Evolutionary conservation across 371 early-diverging fungal genomes (phyloP), one percentile per base, ranked within the genome.

Genomic region (Synchytrium microbalum): DNA sequence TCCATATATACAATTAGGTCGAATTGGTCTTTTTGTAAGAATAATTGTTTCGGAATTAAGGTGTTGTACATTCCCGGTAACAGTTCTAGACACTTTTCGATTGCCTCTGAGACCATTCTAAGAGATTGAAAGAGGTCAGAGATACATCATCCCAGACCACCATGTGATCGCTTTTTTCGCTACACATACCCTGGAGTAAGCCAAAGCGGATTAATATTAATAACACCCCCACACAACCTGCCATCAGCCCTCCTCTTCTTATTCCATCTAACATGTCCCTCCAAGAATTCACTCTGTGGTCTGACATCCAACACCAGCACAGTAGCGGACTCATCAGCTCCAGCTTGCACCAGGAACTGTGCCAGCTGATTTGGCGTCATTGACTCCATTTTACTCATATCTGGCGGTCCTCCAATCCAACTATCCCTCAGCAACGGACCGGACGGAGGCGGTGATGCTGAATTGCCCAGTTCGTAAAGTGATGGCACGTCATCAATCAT

Each of bases 261-360:
- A 51, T 66, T 72, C 70, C 88, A 84, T 56, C 83, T 84, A 31
- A 95, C 85, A 32, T 84, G 89, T 1, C 90, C 92, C 63, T 75
- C 69, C 1, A 75, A 71, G 73, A 79, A 92, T 62, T 86, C 80
- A 5, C 83, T 80, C 32, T 83, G 75, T 3, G 83, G 79, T 29
- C 96, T 81, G 19, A 94, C 83, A 75, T 96, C 96, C 59, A 96
- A 66, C n/a, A 95, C 62, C 30, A 96, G 71, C 1, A 94, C 69
- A 2, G 70, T 61, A 2, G 73, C 73, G 3, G 52, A 55, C 13
- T 27, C 19, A 8, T 30, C 61, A 38, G n/a, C 53, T 10, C 29
- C 5, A 24, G 13, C 31, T 23, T 13, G 52, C 27, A 25, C 59
- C 46, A 19, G 8, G 19, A 2, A 72, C 52, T n/a, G 64, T 62